Conservation (phyloP, 345 rosid species). For the Firmiana major region DNA sequence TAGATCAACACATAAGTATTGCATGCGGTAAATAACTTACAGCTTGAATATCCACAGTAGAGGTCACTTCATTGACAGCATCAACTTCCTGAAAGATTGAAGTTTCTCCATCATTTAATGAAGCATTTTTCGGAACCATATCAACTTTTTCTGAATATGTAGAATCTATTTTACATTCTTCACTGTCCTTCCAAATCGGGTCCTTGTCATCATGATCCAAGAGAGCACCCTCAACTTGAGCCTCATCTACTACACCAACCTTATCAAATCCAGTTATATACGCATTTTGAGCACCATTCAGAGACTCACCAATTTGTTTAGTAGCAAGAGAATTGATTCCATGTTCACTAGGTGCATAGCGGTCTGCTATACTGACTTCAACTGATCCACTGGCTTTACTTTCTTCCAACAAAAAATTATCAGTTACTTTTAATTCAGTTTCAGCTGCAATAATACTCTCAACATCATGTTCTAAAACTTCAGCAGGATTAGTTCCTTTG, state of each 20-base stretch:
- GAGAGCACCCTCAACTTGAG: conserved; percentile 26
- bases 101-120: conserved; percentile 24
- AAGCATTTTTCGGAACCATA: conserved; percentile 16
- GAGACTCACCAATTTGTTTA: conserved; percentile 29
- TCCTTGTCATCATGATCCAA: conserved; percentile 35
- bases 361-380: conserved; percentile 24
- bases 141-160: conserved; percentile 24
- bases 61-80: conserved; percentile 33
- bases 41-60: conserved; percentile 28
- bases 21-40: conserved; percentile 36
- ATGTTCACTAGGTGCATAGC: conserved; percentile 22
- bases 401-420: conserved; percentile 31
- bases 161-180: conserved; percentile 28
- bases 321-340: conserved; percentile 24
- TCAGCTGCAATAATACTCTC: background rate
- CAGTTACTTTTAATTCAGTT: background rate
- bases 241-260: conserved; percentile 27
- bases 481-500: background rate
- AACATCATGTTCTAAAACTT: background rate
- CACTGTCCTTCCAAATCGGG: conserved; percentile 25
- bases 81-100: conserved; percentile 29
- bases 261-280: conserved; percentile 25
- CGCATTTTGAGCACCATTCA: conserved; percentile 36
- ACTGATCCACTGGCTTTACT: conserved; percentile 31
- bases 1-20: background rate